Conservation (phyloP, 441 rosid genomes). For the Melastoma candidum region DNA sequence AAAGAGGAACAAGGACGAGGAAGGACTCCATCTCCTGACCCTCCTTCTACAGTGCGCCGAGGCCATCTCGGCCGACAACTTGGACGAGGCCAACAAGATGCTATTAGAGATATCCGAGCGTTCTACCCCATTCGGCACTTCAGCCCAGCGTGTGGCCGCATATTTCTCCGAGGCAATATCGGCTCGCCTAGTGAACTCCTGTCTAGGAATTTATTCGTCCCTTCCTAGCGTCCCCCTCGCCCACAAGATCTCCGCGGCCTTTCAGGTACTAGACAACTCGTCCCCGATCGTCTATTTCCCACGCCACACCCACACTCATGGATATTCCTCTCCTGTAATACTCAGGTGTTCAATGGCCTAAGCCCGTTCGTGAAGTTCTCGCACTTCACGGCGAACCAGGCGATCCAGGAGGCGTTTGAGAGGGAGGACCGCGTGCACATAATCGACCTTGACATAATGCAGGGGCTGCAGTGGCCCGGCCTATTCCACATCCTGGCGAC, state of each 20-base stretch:
- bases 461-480: conserved; percentile 98
- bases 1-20: conserved; percentile 79
- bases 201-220: conserved; percentile 74
- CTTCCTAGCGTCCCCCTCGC: conserved; percentile 60
- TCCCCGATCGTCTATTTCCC: neutral
- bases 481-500: conserved; percentile 87
- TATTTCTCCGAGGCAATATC: conserved; percentile 98
- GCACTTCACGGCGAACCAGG: conserved; percentile 94
- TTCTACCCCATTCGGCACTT: conserved; percentile 88
- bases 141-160: conserved; percentile 94
- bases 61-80: conserved; percentile 77
- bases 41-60: conserved; percentile 91
- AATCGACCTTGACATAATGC: conserved; percentile 94
- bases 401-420: conserved; percentile 93
- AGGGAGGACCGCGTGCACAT: conserved; percentile 90
- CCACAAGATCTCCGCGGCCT: conserved; percentile 82
- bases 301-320: neutral
- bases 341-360: conserved; percentile 68
- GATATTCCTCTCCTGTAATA: neutral
- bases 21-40: conserved; percentile 85
- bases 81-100: conserved; percentile 85
- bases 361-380: conserved; percentile 96
- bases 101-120: conserved; percentile 81
- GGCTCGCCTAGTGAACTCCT: conserved; percentile 72
- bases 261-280: conserved; percentile 27